phyloP scores from a whole-genome alignment of 352 stramenopile species.

The Globisporangium recalcitrans region DNA sequence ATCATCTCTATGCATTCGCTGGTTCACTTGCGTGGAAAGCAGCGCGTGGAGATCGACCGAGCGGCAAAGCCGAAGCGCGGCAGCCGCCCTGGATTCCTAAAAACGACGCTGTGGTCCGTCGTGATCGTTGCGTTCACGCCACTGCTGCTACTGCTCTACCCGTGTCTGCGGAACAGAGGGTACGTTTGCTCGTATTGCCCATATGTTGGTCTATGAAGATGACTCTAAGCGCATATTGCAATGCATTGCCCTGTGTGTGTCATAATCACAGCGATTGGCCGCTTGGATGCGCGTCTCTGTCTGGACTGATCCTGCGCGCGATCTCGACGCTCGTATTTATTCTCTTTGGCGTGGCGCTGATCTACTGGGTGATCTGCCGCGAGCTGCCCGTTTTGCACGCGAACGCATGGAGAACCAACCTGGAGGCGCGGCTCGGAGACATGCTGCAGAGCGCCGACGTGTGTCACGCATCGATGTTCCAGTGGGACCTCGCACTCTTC shows the following conservation, averaged over 20 bases:
- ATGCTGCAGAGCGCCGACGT: conserved; percentile 26
- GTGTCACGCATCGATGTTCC: conserved; percentile 38
- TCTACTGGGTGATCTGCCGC: conserved; percentile 61
- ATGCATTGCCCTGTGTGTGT: not conserved
- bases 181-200: conserved; percentile 21
- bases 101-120: conserved; percentile 53
- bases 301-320: conserved; percentile 37
- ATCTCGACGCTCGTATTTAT: conserved; percentile 45
- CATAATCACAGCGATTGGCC: conserved; percentile 55
- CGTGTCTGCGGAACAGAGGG: conserved; percentile 50
- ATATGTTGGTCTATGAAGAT: no score
- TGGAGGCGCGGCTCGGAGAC: conserved; percentile 37
- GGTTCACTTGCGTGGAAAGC: not conserved
- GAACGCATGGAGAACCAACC: conserved; percentile 29
- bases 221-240: not conserved
- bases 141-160: conserved; percentile 52
- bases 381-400: conserved; percentile 45
- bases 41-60: conserved; percentile 14
- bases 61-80: not conserved
- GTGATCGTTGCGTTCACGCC: conserved; percentile 41
- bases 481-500: conserved; percentile 37
- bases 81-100: conserved; percentile 31
- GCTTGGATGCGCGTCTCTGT: conserved; percentile 51
- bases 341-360: conserved; percentile 32
- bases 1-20: not conserved